A percentile compares a stretch with the other conserved stretches of the same genome.
Conservation (phyloP, 768 basidiomycete species). For the Fomitopsis serialis region DNA sequence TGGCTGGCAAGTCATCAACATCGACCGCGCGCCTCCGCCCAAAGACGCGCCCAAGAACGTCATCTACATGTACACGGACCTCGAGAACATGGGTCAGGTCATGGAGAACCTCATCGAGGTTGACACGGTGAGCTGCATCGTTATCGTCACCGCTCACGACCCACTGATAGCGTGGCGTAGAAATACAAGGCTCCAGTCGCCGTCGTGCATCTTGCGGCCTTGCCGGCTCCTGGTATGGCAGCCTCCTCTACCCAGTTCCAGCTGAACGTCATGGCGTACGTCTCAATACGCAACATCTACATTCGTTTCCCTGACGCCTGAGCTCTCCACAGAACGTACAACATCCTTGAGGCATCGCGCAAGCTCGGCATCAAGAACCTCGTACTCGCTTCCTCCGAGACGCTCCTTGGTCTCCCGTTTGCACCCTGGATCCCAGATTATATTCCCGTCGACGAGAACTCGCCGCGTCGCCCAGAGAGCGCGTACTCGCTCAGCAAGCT, state of each 20-base stretch:
- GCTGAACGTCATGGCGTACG: not conserved
- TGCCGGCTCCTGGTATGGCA: not conserved
- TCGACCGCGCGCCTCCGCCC: not conserved
- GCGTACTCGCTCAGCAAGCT: slow-evolving; percentile 5
- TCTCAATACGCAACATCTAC: no score
- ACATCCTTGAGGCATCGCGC: slow-evolving; percentile 3
- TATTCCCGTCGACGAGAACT: slow-evolving; percentile 4
- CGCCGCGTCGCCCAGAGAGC: slow-evolving; percentile 1
- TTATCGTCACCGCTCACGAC: not conserved
- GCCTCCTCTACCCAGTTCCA: slow-evolving; percentile 2
- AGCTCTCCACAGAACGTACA: not conserved
- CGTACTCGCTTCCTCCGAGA: slow-evolving; percentile 3
- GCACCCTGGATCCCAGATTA: slow-evolving; percentile 1
- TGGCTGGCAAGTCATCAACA: slow-evolving; percentile 2
- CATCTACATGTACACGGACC: slow-evolving; percentile 1
- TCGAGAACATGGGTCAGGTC: slow-evolving; percentile 4
- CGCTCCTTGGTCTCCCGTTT: slow-evolving; percentile 1
- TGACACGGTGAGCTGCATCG: not conserved
- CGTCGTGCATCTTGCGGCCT: slow-evolving; percentile 1
- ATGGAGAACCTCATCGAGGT: slow-evolving; percentile 3
- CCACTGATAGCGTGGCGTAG: not conserved
- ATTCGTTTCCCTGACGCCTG: no score
- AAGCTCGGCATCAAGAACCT: slow-evolving; percentile 4
- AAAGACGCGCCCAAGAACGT: not conserved
- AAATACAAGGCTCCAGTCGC: slow-evolving; percentile 1